phyloP scores from a whole-genome alignment of 2,329 filamentous ascomycete species.

The Colletotrichum lini region DNA sequence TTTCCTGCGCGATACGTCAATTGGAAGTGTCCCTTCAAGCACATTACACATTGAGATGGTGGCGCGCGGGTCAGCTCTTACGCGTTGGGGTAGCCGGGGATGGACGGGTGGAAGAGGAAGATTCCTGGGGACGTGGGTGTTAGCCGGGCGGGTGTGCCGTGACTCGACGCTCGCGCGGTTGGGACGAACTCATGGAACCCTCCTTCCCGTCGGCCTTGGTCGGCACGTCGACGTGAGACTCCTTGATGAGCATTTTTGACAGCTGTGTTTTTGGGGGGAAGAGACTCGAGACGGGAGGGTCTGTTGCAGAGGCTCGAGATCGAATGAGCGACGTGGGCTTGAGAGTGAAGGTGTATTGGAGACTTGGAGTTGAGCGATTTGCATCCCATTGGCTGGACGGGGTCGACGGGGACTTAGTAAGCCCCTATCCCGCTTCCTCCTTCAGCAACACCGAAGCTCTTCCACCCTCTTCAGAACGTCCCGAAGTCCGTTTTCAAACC shows the following conservation, averaged over 20 bases:
- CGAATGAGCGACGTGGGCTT: not conserved
- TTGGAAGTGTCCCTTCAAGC: not conserved
- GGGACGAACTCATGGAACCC: slow-evolving; percentile 64
- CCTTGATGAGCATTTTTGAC: slow-evolving; percentile 66
- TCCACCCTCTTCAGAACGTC: not conserved
- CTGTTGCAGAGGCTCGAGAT: not conserved
- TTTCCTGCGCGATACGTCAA: slow-evolving; percentile 55
- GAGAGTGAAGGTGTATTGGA: slow-evolving; percentile 1
- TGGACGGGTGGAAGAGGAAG: slow-evolving; percentile 88
- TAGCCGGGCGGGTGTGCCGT: slow-evolving; percentile 9
- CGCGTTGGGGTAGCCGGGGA: slow-evolving; percentile 89
- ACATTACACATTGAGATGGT: no score
- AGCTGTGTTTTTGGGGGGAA: not conserved
- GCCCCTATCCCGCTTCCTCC: slow-evolving; percentile 8
- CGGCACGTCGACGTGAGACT: slow-evolving; percentile 66
- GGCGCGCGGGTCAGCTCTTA: slow-evolving; percentile 57
- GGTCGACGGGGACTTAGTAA: slow-evolving; percentile 36
- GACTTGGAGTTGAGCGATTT: slow-evolving; percentile 37
- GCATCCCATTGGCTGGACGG: slow-evolving; percentile 24
- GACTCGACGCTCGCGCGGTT: not conserved
- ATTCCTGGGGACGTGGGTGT: slow-evolving; percentile 72
- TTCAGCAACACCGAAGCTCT: not conserved
- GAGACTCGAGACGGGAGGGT: not conserved
- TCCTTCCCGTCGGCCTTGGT: slow-evolving; percentile 68
- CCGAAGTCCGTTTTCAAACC: not conserved